Evolutionary conservation across 176 grass and related monocot species (phyloP).

Genomic region (Miscanthus lutarioriparius): DNA sequence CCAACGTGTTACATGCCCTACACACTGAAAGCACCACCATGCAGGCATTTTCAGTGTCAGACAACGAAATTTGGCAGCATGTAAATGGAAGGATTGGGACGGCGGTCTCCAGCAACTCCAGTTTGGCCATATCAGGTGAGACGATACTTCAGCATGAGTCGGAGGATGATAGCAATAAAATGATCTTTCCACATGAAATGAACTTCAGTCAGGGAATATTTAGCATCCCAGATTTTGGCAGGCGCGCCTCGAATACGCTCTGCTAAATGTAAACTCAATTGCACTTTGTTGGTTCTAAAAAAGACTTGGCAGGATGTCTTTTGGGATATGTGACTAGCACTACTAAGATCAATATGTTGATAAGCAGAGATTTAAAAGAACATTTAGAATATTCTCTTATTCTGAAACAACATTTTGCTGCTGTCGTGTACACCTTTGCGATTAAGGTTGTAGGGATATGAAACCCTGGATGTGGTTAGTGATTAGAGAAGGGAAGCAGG

Average conservation of each 20-base stretch:
- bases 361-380: not conserved
- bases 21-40: conserved; percentile 8
- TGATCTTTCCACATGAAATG: not conserved
- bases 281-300: not conserved
- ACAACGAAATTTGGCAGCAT: not conserved
- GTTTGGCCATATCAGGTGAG: not conserved
- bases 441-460: not conserved
- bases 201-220: not conserved
- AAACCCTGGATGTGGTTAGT: not conserved
- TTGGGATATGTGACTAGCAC: not conserved
- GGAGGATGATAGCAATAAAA: not conserved
- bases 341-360: conserved; percentile 5
- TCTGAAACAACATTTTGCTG: not conserved
- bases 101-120: not conserved
- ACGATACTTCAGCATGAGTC: not conserved
- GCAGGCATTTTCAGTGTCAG: conserved; percentile 13
- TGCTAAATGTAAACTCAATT: not conserved
- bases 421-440: not conserved
- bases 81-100: not conserved
- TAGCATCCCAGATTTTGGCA: not conserved
- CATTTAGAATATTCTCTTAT: not conserved
- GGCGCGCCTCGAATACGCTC: not conserved
- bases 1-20: not conserved
- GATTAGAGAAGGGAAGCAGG: not conserved
- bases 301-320: not conserved